These are phyloP conservation scores for Peniophora sp. DNA, from an alignment of 1,284 basidiomycete genomes.

Conservation along the genomic window DNA sequence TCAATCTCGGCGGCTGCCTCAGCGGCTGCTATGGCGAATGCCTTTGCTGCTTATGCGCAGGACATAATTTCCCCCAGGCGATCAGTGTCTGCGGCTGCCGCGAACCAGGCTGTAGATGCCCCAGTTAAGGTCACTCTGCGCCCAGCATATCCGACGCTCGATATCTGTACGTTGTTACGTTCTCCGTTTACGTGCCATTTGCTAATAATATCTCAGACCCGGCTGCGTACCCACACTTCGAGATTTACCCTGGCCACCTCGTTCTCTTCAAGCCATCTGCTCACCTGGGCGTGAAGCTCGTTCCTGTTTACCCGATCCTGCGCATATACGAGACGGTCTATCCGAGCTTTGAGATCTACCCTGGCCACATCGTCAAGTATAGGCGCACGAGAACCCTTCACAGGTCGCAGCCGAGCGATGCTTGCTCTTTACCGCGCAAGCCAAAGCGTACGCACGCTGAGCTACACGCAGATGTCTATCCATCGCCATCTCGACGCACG, in stretches of 20 bases:
- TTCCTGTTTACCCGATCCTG: not conserved
- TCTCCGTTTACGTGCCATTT: not conserved
- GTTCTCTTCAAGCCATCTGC: not conserved
- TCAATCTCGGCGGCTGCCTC: too few species aligned
- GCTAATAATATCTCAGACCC: conserved; percentile 17
- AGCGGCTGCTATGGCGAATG: too few species aligned
- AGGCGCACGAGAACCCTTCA: not conserved
- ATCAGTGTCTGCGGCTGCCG: not conserved
- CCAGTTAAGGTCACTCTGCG: not conserved
- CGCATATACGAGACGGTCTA: conserved; percentile 11
- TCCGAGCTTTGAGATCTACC: conserved; percentile 23
- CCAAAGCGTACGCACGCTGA: conserved; percentile 17
- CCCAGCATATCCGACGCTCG: conserved; percentile 10
- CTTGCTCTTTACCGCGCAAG: conserved; percentile 15
- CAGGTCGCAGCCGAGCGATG: conserved; percentile 3
- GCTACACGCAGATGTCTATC: not conserved
- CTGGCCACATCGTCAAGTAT: conserved; percentile 1
- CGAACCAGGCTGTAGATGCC: conserved; percentile 4
- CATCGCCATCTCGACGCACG: not conserved
- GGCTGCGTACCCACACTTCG: conserved; percentile 21
- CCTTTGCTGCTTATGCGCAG: too few species aligned
- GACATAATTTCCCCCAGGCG: not conserved
- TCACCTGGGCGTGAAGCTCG: not conserved
- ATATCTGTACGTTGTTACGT: not conserved
- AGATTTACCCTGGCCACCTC: conserved; percentile 18